These are phyloP conservation scores for Emergomyces africanus DNA, from an alignment of 2,329 filamentous ascomycete species.

Conservation along the genomic window DNA sequence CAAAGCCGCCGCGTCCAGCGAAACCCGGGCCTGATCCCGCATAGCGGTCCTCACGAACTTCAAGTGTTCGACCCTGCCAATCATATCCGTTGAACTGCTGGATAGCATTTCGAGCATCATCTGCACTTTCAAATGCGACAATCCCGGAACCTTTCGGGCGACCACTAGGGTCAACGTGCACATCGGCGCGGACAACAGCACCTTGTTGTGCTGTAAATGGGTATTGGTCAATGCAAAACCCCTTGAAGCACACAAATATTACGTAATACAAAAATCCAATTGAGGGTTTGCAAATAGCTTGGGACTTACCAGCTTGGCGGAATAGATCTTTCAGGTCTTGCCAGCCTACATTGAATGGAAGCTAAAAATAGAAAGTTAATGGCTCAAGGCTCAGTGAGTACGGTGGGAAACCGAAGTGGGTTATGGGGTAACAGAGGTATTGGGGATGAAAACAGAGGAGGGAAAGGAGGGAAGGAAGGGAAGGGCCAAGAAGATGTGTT, in stretches of 20 bases:
- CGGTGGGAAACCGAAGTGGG: conserved; percentile 2
- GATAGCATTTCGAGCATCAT: conserved; percentile 92
- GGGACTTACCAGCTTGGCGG: conserved; percentile 79
- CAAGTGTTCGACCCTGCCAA: conserved; percentile 86
- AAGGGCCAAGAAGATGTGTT: conserved; percentile 5
- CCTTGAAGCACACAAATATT: conserved; percentile 2
- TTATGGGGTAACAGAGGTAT: not conserved
- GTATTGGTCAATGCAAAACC: conserved; percentile 19
- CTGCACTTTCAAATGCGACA: conserved; percentile 87
- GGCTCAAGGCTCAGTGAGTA: conserved; percentile 11
- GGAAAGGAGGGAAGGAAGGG: too few relatives aligned
- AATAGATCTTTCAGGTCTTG: conserved; percentile 98
- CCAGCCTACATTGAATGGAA: conserved; percentile 96
- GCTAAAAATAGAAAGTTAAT: conserved; percentile 45
- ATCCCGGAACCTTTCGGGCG: conserved; percentile 94
- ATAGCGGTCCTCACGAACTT: conserved; percentile 93
- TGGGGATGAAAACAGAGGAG: not conserved
- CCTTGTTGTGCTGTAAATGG: conserved; percentile 41
- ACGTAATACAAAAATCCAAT: not conserved
- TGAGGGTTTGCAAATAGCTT: conserved; percentile 6
- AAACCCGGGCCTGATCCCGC: conserved; percentile 40
- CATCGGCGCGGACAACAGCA: conserved; percentile 83
- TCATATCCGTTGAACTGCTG: conserved; percentile 98
- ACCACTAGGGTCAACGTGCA: conserved; percentile 82
- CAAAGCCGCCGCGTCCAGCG: conserved; percentile 27